phyloP scores from a whole-genome alignment of 2,329 filamentous ascomycete genomes.

The Cercospora janseana region DNA sequence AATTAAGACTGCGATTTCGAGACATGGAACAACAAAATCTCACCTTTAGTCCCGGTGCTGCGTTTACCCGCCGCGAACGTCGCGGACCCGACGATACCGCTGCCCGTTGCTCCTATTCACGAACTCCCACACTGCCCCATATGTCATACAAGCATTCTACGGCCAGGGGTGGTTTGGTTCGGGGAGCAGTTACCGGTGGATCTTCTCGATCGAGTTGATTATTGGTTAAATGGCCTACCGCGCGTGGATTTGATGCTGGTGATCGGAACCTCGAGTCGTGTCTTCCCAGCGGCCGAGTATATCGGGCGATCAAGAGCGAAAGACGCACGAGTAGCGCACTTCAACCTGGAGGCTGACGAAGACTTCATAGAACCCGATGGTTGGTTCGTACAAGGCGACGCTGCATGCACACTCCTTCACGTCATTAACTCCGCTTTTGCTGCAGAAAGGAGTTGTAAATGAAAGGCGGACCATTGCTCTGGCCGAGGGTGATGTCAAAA shows the following conservation, averaged over 20 bases:
- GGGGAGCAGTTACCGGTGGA: not conserved
- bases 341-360: not conserved
- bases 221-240: not conserved
- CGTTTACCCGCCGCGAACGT: not conserved
- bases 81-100: too few relatives aligned
- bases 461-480: too few relatives aligned
- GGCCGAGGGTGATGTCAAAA: too few relatives aligned
- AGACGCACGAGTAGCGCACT: not conserved
- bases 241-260: constrained; percentile 6
- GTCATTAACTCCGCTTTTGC: too few relatives aligned
- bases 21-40: not conserved
- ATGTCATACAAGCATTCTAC: constrained; percentile 1
- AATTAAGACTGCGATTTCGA: not conserved
- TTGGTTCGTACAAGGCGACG: too few relatives aligned
- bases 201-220: not conserved
- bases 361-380: not conserved
- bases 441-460: too few relatives aligned
- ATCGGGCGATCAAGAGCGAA: not conserved
- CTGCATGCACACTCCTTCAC: too few relatives aligned
- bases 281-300: not conserved
- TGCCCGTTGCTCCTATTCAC: too few relatives aligned
- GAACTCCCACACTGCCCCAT: not conserved
- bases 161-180: constrained; percentile 3
- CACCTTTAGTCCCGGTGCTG: not conserved
- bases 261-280: not conserved